Evolutionary conservation across 2,329 filamentous ascomycete species (phyloP), one percentile per base, ranked within the genome.

Genomic region (Talaromyces sp.): DNA sequence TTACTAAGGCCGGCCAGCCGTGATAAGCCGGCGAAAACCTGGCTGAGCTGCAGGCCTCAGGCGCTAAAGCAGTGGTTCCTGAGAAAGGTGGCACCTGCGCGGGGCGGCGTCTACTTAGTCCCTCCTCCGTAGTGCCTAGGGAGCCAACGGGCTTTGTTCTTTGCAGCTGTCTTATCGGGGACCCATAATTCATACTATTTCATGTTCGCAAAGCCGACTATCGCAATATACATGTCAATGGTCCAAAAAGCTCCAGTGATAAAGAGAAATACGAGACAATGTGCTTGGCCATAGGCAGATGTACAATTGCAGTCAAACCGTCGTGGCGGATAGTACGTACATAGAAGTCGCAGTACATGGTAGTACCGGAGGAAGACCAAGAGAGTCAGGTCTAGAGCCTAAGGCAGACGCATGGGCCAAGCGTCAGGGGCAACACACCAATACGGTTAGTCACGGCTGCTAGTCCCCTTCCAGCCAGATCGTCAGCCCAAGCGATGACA

Each of bases 31-130:
- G 33, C 45, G 35, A 33, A 54, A 60, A 33, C 56, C n/a, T 35
- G 58, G 35, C 37, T 41, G 59, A 19, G 27, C 33, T 52, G 47
- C 35, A 62, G 47, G 35, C 35, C 49, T 41, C 60, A 62, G 60
- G 47, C 60, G 60, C 60, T 62, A 62, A 54, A 43, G 35, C 47
- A 24, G 19, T 43, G 35, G 60, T 54, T 52, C 60, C 60, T 62
- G 47, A 62, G 22, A 62, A 41, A 62, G 45, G 60, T 62, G 60
- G 60, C 43, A 54, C 60, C 31, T 62, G 60, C 60, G 45, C 45
- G 59, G 59, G 16, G 31, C 41, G 37, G 56, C 13, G 57, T 43
- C 24, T 35, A 27, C 35, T 13, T 37, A 37, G 35, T 37, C 27
- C 27, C 7, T 31, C 27, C 27, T 31, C 27, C 27, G 27, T 31